These are phyloP conservation scores for Blastocystis hominis DNA, from an alignment of 352 stramenopile species.

Conservation along the genomic window DNA sequence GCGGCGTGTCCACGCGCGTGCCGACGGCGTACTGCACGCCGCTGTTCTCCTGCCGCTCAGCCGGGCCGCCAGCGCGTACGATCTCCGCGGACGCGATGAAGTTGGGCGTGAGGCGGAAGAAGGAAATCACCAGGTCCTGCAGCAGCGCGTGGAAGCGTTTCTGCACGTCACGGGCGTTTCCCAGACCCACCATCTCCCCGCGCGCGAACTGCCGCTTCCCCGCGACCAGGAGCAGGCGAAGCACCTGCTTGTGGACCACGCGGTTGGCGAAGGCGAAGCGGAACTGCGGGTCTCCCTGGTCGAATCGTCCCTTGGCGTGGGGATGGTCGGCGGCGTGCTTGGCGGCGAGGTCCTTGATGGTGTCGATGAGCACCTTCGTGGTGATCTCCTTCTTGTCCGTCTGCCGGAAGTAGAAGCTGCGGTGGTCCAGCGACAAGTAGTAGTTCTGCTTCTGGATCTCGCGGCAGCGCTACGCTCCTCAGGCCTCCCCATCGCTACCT, in stretches of 20 bases:
- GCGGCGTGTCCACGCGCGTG: constrained; percentile 1
- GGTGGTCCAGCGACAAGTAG: constrained; percentile 94
- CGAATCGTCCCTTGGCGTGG: not conserved
- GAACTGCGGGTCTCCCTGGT: not conserved
- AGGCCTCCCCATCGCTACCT: constrained; percentile 77
- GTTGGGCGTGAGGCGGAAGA: not conserved
- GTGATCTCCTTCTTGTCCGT: constrained; percentile 91
- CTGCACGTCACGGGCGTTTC: no score
- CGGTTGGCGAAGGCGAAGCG: not conserved
- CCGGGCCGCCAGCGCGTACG: not conserved
- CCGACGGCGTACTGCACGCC: constrained; percentile 17
- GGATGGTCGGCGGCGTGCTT: not conserved
- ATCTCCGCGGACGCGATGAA: constrained; percentile 17
- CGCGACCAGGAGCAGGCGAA: not conserved
- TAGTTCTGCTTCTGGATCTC: constrained; percentile 93
- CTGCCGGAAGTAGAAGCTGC: constrained; percentile 94
- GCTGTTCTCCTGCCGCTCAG: constrained; percentile 12
- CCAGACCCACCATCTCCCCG: no score
- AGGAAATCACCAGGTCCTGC: not conserved
- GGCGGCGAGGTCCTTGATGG: constrained; percentile 59
- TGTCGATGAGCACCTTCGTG: constrained; percentile 80
- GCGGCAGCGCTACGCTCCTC: constrained; percentile 1
- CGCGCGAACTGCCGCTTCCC: not conserved
- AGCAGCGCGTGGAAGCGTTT: not conserved
- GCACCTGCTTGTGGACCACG: constrained; percentile 18